Conservation (phyloP, 495 filamentous ascomycete species). For the Bombardia bombarda region DNA sequence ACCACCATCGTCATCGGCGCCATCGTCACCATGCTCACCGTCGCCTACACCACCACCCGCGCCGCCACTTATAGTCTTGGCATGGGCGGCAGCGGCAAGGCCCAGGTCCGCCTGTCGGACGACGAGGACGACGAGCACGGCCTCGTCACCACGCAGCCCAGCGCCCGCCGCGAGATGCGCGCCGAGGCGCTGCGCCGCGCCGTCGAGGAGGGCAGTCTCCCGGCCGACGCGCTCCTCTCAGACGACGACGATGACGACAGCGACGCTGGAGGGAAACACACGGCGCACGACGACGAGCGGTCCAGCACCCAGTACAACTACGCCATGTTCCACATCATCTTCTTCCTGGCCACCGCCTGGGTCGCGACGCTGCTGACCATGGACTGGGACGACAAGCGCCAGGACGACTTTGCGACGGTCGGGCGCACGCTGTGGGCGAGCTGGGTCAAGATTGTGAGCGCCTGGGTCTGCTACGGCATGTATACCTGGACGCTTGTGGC, state of each 20-base stretch:
- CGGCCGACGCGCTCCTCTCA: conserved; percentile 81
- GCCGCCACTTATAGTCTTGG: conserved; percentile 92
- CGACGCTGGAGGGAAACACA: conserved; percentile 47
- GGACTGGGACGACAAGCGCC: conserved; percentile 53
- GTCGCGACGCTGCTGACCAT: conserved; percentile 88
- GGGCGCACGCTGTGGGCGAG: conserved; percentile 95
- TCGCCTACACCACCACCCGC: conserved; percentile 94
- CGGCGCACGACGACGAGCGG: conserved; percentile 79
- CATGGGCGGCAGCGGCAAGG: conserved; percentile 55
- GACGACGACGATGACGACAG: conserved; percentile 72
- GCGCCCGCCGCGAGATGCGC: conserved; percentile 78
- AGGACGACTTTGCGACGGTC: conserved; percentile 78
- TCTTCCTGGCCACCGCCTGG: conserved; percentile 93
- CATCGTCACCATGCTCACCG: conserved; percentile 91
- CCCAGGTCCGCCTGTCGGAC: conserved; percentile 42
- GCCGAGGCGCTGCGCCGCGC: conserved; percentile 83
- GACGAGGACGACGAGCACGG: conserved; percentile 67
- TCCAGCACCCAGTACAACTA: conserved; percentile 92
- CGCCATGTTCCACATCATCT: conserved; percentile 93
- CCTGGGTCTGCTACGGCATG: conserved; percentile 93
- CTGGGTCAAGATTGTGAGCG: conserved; percentile 98
- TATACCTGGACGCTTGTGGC: conserved; percentile 91
- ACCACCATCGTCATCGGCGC: conserved; percentile 86
- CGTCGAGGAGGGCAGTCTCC: conserved; percentile 82
- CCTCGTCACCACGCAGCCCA: conserved; percentile 83